Evolutionary conservation across 2,329 filamentous ascomycete genomes (phyloP).

Genomic region (Lasiodiplodia citricola): DNA sequence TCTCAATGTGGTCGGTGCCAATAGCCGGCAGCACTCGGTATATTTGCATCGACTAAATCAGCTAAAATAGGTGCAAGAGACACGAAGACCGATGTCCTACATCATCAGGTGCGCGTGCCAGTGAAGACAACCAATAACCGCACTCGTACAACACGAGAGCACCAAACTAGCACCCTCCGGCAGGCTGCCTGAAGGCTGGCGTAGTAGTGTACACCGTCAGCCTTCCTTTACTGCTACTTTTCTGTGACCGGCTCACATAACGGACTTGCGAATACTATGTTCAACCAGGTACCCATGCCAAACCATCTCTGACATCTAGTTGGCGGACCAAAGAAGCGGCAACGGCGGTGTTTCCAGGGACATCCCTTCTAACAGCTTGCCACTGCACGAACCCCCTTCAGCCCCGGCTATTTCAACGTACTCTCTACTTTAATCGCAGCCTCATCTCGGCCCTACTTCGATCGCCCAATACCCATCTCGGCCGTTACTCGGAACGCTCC

Average conservation of each 20-base stretch:
- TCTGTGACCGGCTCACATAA: not conserved
- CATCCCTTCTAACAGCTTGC: not conserved
- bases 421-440: not conserved
- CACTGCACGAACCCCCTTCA: not conserved
- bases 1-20: not conserved
- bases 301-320: not conserved
- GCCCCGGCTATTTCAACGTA: not conserved
- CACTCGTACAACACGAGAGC: not conserved
- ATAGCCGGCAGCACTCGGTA: not conserved
- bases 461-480: not conserved
- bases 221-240: not conserved
- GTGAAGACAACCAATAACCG: not conserved
- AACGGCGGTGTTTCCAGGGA: not conserved
- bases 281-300: not conserved
- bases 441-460: slow-evolving; percentile 1
- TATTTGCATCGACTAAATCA: not conserved
- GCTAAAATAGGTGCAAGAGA: not conserved
- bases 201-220: not conserved
- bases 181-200: not conserved
- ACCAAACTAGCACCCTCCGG: not conserved
- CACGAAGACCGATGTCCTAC: not conserved
- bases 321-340: not conserved
- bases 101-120: not conserved
- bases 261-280: not conserved
- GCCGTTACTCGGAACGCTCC: not conserved